Conservation (phyloP, 1,284 basidiomycete species). For the Hymenochaete sp. region DNA sequence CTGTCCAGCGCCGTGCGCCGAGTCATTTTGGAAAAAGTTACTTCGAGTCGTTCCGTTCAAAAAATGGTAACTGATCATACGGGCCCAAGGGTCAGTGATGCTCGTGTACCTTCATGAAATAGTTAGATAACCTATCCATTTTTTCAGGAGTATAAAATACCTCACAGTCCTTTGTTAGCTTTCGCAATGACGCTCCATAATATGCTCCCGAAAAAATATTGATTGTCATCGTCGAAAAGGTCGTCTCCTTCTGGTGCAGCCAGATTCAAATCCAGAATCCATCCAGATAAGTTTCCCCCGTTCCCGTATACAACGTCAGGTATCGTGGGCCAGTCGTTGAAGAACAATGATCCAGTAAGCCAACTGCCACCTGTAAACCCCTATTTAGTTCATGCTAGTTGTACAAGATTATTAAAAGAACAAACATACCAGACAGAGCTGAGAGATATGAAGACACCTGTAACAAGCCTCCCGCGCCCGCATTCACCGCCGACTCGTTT, state of each 20-base stretch:
- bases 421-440: slow-evolving; percentile 46
- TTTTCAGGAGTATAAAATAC: slow-evolving; percentile 10
- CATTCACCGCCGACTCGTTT: slow-evolving; percentile 43
- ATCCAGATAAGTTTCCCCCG: slow-evolving; percentile 38
- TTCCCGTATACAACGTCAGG: slow-evolving; percentile 49
- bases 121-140: background rate
- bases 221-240: slow-evolving; percentile 39
- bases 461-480: slow-evolving; percentile 56
- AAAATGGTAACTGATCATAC: slow-evolving; percentile 60
- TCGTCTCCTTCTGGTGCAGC: slow-evolving; percentile 42
- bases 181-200: slow-evolving; percentile 51
- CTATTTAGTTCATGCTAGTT: background rate
- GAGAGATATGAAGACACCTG: slow-evolving; percentile 56
- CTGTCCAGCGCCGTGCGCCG: slow-evolving; percentile 56
- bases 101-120: slow-evolving; percentile 45
- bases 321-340: slow-evolving; percentile 50
- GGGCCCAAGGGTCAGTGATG: slow-evolving; percentile 52
- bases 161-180: slow-evolving; percentile 44
- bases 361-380: slow-evolving; percentile 50
- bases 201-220: slow-evolving; percentile 50
- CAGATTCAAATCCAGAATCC: slow-evolving; percentile 51
- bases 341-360: slow-evolving; percentile 46
- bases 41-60: slow-evolving; percentile 48
- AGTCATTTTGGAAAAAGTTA: slow-evolving; percentile 53
- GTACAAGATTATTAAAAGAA: background rate